phyloP scores from a whole-genome alignment of 1,139 yeast genomes.

The Zygosaccharomyces sapae region DNA sequence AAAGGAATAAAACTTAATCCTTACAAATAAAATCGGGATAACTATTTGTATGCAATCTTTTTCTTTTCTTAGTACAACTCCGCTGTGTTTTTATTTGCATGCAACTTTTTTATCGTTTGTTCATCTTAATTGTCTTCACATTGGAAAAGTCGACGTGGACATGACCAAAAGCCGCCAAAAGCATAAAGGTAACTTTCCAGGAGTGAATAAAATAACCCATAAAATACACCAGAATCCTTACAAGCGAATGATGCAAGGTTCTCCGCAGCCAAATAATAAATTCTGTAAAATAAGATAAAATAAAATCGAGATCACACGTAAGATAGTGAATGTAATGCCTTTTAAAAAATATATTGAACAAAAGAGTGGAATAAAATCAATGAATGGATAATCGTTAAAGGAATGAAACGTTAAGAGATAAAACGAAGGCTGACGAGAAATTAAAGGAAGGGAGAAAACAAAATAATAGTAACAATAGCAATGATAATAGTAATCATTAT shows the following conservation, averaged over 20 bases:
- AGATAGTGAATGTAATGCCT: conserved; percentile 2
- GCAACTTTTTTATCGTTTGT: conserved; percentile 3
- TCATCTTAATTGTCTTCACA: neutral
- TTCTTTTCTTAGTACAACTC: conserved; percentile 15
- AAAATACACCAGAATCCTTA: conserved; percentile 1
- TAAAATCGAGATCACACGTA: neutral
- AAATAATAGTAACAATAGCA: no score
- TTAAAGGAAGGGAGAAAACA: no score
- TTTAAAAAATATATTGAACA: neutral
- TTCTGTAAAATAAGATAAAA: neutral
- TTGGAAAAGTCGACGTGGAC: neutral
- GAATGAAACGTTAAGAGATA: no score
- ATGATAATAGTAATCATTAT: no score
- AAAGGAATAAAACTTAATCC: conserved; percentile 3
- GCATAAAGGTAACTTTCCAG: neutral
- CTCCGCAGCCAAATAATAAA: neutral
- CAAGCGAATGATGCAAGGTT: conserved; percentile 3
- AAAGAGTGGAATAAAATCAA: neutral
- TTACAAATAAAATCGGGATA: conserved; percentile 9
- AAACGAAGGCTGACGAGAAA: no score
- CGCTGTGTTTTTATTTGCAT: conserved; percentile 11
- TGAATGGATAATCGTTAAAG: conserved; percentile 4
- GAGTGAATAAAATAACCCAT: neutral
- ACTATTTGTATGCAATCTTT: conserved; percentile 8
- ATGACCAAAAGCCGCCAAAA: neutral